phyloP scores from a whole-genome alignment of 192 early-diverging fungal genomes.

The Coemansia sp. region DNA sequence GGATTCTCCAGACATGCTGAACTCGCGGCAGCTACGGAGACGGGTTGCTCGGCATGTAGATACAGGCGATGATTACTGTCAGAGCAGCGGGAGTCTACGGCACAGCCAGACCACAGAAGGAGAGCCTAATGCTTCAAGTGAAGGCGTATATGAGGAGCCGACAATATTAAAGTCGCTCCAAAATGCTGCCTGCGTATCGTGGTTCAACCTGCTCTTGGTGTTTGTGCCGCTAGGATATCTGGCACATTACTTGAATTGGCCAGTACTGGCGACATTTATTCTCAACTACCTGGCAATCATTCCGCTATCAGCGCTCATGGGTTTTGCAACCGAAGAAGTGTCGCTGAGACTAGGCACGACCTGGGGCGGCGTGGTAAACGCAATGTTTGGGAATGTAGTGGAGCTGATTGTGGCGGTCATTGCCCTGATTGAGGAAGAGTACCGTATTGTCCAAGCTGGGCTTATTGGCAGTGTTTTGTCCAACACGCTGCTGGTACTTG shows the following conservation, averaged over 20 bases:
- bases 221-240: constrained; percentile 80
- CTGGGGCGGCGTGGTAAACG: constrained; percentile 66
- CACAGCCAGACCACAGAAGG: background rate
- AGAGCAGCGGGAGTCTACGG: background rate
- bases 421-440: constrained; percentile 60
- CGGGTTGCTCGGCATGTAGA: constrained; percentile 30
- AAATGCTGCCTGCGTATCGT: constrained; percentile 49
- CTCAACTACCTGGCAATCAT: constrained; percentile 88
- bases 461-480: constrained; percentile 89
- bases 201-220: constrained; percentile 68
- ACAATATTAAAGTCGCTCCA: constrained; percentile 28
- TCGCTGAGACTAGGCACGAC: constrained; percentile 64
- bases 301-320: constrained; percentile 85
- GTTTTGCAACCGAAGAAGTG: constrained; percentile 85
- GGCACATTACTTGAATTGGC: constrained; percentile 63
- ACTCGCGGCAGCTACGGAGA: constrained; percentile 44
- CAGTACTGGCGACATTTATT: constrained; percentile 64
- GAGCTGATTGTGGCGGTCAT: constrained; percentile 58
- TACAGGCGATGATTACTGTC: constrained; percentile 1
- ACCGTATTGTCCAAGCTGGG: constrained; percentile 70
- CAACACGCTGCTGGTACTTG: constrained; percentile 86
- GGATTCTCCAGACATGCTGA: constrained; percentile 40
- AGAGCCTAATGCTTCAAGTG: background rate
- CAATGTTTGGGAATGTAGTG: constrained; percentile 71
- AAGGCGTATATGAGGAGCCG: background rate